phyloP scores from a whole-genome alignment of 306 rosid species.

The Quercus engelmannii region DNA sequence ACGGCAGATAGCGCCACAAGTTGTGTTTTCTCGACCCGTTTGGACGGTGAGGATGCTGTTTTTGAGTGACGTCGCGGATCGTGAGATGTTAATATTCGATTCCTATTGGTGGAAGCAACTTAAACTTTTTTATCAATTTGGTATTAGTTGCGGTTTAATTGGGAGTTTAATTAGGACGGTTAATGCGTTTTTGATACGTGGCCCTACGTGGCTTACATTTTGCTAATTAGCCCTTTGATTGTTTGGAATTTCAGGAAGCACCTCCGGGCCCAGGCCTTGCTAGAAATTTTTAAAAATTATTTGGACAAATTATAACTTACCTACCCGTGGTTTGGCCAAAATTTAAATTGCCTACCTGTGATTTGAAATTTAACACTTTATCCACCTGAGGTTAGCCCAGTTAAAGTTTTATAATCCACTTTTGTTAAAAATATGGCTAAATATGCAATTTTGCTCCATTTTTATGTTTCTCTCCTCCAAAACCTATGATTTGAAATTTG shows the following conservation, averaged over 20 bases:
- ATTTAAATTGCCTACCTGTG: too few relatives aligned
- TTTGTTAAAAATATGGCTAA: too few relatives aligned
- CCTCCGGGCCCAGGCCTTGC: too few relatives aligned
- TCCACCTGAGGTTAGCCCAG: too few relatives aligned
- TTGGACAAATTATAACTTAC: too few relatives aligned
- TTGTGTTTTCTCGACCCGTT: conserved; percentile 46
- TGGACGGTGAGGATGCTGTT: conserved; percentile 30
- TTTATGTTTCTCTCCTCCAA: too few relatives aligned
- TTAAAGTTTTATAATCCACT: too few relatives aligned
- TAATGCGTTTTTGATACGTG: neutral
- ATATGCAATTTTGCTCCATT: too few relatives aligned
- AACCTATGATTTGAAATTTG: too few relatives aligned
- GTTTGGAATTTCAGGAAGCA: neutral
- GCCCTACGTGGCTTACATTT: neutral
- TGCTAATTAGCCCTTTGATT: neutral
- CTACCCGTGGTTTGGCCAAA: too few relatives aligned
- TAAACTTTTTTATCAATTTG: neutral
- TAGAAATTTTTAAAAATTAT: too few relatives aligned
- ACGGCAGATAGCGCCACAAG: conserved; percentile 17
- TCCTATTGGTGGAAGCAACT: conserved; percentile 27
- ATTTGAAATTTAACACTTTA: too few relatives aligned
- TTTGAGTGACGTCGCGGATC: conserved; percentile 38
- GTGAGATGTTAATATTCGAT: neutral
- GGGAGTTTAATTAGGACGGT: neutral
- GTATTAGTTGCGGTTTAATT: neutral